These are phyloP conservation scores for Phlebiopsis flavidoalba DNA, from an alignment of 768 basidiomycete species.

Conservation along the genomic window DNA sequence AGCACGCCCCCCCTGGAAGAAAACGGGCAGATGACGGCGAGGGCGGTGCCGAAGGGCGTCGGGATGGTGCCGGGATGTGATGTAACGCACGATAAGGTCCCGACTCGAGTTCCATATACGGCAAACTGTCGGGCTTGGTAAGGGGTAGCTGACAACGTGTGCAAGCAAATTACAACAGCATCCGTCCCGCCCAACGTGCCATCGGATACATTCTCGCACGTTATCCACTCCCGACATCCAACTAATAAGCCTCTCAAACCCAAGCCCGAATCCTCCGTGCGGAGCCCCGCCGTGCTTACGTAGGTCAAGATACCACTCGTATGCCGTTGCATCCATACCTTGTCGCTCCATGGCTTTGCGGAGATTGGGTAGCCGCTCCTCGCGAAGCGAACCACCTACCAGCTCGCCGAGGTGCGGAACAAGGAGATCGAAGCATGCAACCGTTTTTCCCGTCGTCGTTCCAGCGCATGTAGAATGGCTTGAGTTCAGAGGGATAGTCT, in stretches of 20 bases:
- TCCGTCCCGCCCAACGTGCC: conserved; percentile 83
- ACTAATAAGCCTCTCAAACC: conserved; percentile 85
- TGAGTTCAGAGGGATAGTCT: conserved; percentile 76
- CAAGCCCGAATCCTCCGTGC: conserved; percentile 95
- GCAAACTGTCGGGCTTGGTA: neutral
- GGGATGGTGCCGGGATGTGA: neutral
- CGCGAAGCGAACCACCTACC: conserved; percentile 85
- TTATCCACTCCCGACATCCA: conserved; percentile 88
- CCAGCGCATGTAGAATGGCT: conserved; percentile 95
- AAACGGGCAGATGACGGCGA: neutral
- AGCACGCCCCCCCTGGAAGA: neutral
- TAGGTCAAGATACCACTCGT: conserved; percentile 78
- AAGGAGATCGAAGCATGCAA: conserved; percentile 94
- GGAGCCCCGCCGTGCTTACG: conserved; percentile 82
- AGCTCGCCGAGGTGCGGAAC: conserved; percentile 88
- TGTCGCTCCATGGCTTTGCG: conserved; percentile 42
- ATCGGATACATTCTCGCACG: conserved; percentile 90
- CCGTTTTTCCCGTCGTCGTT: conserved; percentile 53
- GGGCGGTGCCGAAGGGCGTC: neutral
- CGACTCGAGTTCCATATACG: neutral
- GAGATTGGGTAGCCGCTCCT: conserved; percentile 60
- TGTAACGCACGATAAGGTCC: neutral
- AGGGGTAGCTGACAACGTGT: neutral
- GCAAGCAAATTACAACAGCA: conserved; percentile 44
- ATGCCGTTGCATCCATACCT: conserved; percentile 39